Conservation (phyloP, 495 filamentous ascomycete genomes). For the Aspergillus steynii region DNA sequence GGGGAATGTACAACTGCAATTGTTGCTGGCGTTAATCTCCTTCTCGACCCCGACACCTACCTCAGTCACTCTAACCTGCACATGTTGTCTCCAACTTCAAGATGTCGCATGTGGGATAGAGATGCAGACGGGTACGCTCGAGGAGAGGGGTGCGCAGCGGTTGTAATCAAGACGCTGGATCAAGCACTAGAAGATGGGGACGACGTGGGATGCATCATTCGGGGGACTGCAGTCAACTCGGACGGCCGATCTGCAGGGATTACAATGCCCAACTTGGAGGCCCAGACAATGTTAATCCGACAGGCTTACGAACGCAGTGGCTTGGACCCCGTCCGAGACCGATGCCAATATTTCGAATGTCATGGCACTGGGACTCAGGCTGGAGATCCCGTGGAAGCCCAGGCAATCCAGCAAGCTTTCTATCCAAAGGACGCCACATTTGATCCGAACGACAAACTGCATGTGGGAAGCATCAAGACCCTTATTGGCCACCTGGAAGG, state of each 20-base stretch:
- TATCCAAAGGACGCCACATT: too few relatives aligned
- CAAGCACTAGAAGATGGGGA: slow-evolving; percentile 32
- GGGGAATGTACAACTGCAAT: slow-evolving; percentile 34
- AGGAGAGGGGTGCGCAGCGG: slow-evolving; percentile 39
- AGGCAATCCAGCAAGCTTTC: too few relatives aligned
- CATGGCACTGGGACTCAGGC: slow-evolving; percentile 53
- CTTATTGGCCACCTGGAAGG: slow-evolving; percentile 55
- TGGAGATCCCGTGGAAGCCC: too few relatives aligned
- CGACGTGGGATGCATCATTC: slow-evolving; percentile 32
- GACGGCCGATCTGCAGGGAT: slow-evolving; percentile 48
- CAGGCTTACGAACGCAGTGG: slow-evolving; percentile 45
- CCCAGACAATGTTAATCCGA: slow-evolving; percentile 51
- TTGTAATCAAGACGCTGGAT: slow-evolving; percentile 34
- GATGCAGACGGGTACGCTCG: slow-evolving; percentile 43
- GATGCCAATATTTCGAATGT: slow-evolving; percentile 17
- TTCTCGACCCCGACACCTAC: slow-evolving; percentile 20
- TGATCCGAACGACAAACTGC: too few relatives aligned
- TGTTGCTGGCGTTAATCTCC: slow-evolving; percentile 28
- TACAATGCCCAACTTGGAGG: slow-evolving; percentile 52
- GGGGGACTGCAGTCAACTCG: slow-evolving; percentile 29
- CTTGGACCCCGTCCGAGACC: slow-evolving; percentile 20
- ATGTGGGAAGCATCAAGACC: slow-evolving; percentile 51
- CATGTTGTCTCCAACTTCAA: slow-evolving; percentile 17
- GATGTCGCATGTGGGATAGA: slow-evolving; percentile 31
- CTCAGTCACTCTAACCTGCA: slow-evolving; percentile 5